A percentile compares a stretch with the other conserved stretches of the same genome.
Evolutionary conservation across 1,284 basidiomycete species (phyloP).

Genomic region (Tylopilus sp.): DNA sequence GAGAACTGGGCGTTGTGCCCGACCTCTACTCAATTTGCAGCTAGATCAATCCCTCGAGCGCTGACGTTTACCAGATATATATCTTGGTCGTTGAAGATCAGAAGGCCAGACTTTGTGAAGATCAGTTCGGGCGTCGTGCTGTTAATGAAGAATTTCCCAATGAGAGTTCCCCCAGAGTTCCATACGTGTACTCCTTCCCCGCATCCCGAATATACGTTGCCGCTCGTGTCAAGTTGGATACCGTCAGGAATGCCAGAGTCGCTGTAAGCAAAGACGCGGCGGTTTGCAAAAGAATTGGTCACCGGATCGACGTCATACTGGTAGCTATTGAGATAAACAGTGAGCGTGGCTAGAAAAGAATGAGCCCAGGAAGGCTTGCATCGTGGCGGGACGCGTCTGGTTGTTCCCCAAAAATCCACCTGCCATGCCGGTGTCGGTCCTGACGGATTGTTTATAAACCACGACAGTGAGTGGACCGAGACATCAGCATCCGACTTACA

Average conservation of each 20-base stretch:
- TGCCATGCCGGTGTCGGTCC: slow-evolving; percentile 50
- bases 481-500: slow-evolving; percentile 43
- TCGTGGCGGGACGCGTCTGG: slow-evolving; percentile 61
- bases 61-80: slow-evolving; percentile 7
- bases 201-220: slow-evolving; percentile 21
- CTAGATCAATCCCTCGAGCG: not conserved
- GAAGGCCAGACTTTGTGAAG: slow-evolving; percentile 40
- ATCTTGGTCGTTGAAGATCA: slow-evolving; percentile 17
- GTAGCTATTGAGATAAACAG: slow-evolving; percentile 46
- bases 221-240: slow-evolving; percentile 40
- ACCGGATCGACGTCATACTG: slow-evolving; percentile 62
- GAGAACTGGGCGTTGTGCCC: not conserved
- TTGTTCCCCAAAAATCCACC: slow-evolving; percentile 52
- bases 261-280: slow-evolving; percentile 67
- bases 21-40: not conserved
- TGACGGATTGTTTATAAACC: slow-evolving; percentile 23
- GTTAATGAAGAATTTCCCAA: slow-evolving; percentile 75
- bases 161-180: slow-evolving; percentile 55
- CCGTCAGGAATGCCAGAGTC: slow-evolving; percentile 73
- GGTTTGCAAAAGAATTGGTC: slow-evolving; percentile 55
- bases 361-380: slow-evolving; percentile 42
- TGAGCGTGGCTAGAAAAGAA: not conserved
- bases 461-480: not conserved
- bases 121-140: slow-evolving; percentile 59
- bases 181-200: slow-evolving; percentile 49